Evolutionary conservation across 208 protist species (phyloP), one percentile per base, ranked within the genome.

Genomic region (Leishmania turanica): DNA sequence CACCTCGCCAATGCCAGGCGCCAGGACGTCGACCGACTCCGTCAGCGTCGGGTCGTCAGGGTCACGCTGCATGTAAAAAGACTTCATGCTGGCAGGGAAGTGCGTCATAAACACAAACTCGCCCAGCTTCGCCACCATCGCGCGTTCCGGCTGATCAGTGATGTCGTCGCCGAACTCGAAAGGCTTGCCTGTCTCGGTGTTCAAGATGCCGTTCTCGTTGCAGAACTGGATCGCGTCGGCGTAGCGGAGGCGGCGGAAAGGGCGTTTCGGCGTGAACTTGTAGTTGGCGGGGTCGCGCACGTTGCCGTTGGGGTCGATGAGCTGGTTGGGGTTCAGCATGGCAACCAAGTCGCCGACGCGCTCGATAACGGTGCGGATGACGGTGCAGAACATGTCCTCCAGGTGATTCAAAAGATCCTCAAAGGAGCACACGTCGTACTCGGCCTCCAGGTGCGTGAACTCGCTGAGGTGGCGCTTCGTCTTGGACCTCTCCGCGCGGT

Each of bases 61-160:
- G 88, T 95, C 96, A 49, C 94, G 92, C 84, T 96, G 86, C 99
- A 99, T 99, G 95, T 99, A 99, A 91, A 99, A 99, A 45, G 99
- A 95, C 89, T 99, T 99, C 92, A 99, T 99, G 51, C 91, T 90
- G 1, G 88, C 90, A 72, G 99, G 99, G 95, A 99, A 99, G 69
- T 99, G 87, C 17, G 89, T 99, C 96, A 99, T 95, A 45, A 99
- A 90, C 42, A 99, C 97, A 70, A 99, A 99, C 81, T 98, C 91
- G 65, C 98, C 97, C 40, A 99, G 98, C 78, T 93, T 92, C 73
- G 98, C 99, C 69, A 99, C 97, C 99, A 99, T 99, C 37, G 93
- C 90, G 65, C 99, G 92, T 91, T 99, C 99, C 65, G 98, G 98
- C 73, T 97, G 91, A 82, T 99, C 99, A 49, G 99, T 96, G 85